Percentiles rank a stretch among this genome's conserved stretches.
Conservation (phyloP, 495 filamentous ascomycete genomes). For the Penicillium malachiteum region DNA sequence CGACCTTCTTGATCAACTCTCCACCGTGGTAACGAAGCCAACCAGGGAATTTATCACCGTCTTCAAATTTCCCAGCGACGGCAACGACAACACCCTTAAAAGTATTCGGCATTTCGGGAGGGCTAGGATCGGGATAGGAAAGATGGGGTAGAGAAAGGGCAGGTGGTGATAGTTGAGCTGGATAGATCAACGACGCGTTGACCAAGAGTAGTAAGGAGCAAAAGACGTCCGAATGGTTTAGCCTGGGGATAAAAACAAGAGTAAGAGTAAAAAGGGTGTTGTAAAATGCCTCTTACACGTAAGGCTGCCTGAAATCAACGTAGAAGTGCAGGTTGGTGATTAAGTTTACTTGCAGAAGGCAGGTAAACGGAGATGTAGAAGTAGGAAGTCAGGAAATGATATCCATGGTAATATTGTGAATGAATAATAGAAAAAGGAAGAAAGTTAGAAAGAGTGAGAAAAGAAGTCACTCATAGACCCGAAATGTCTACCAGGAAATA, state of each 20-base stretch:
- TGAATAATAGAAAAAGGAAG: conserved; percentile 10
- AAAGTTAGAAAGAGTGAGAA: conserved; percentile 9
- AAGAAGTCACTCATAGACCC: conserved; percentile 11
- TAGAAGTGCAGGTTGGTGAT: no score
- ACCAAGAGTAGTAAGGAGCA: neutral
- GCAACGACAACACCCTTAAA: conserved; percentile 28
- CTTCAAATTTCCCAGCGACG: conserved; percentile 41
- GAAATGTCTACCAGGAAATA: neutral
- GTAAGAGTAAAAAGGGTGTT: neutral
- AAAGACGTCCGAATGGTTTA: neutral
- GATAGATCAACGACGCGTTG: neutral
- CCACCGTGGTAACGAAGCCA: conserved; percentile 60
- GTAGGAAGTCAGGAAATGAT: neutral
- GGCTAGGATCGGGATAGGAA: neutral
- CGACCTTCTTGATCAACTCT: conserved; percentile 37
- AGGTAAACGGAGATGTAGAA: no score
- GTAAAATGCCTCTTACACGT: neutral
- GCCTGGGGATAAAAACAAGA: neutral
- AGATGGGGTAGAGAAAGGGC: neutral
- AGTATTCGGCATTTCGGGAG: conserved; percentile 30
- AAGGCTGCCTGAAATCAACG: no score
- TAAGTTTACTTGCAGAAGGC: no score
- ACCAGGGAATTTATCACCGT: conserved; percentile 44
- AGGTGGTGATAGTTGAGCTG: neutral
- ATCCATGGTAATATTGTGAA: neutral